phyloP scores from a whole-genome alignment of 352 stramenopile species.

The Lagenidium giganteum region DNA sequence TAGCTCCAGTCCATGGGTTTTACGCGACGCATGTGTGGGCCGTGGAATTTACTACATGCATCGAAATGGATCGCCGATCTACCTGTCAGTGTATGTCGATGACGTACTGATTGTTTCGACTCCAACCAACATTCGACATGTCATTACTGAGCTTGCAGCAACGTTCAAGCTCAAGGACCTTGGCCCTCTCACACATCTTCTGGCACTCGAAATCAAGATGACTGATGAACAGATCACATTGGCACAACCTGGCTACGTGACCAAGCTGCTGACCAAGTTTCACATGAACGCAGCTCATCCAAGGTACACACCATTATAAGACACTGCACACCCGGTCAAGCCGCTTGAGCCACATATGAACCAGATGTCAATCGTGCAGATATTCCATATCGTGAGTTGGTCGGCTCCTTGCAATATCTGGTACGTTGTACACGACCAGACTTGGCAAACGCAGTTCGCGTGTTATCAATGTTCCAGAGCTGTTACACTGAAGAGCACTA shows the following conservation, averaged over 20 bases:
- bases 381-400: constrained; percentile 8
- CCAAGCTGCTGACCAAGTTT: constrained; percentile 5
- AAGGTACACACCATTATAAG: too few species aligned
- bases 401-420: constrained; percentile 8
- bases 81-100: constrained; percentile 5
- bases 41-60: not conserved
- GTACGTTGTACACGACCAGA: constrained; percentile 5
- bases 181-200: not conserved
- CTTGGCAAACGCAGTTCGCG: constrained; percentile 11
- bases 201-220: not conserved
- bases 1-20: constrained; percentile 1
- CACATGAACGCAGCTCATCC: not conserved
- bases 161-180: constrained; percentile 6
- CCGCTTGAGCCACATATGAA: not conserved
- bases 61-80: not conserved
- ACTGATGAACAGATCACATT: not conserved
- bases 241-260: constrained; percentile 3
- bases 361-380: constrained; percentile 7
- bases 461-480: not conserved
- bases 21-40: not conserved
- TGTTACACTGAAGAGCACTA: constrained; percentile 9
- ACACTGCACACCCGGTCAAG: not conserved
- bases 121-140: not conserved
- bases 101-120: not conserved
- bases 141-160: not conserved